Evolutionary conservation across 805 yeast species (phyloP), one percentile per base, ranked within the genome.

Genomic region (Nakazawaea wickerhamii): DNA sequence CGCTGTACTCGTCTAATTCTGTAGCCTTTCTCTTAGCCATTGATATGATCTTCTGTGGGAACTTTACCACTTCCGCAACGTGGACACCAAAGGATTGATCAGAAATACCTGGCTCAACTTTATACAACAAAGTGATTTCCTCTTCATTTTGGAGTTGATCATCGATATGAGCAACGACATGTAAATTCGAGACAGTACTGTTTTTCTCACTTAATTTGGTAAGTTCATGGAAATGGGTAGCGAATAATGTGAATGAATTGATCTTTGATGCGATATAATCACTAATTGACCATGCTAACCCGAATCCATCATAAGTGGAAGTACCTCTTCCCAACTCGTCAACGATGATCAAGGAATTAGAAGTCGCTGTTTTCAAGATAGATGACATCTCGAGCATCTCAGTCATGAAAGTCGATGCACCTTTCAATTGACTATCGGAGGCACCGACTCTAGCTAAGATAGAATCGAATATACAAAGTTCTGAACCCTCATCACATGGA

Each of bases 291-390:
- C 96, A 93, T 0, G 99, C 99, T 31, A 93, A 71, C 0, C 99
- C 99, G 67, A 93, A 93, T 0, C 99, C 99, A 62, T 93, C 99
- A 61, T 90, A 91, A 0, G 99, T 85, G 1, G 84, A 76, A 1
- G 97, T 89, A 9, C 96, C 97, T 57, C 99, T 76, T 3, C 99
- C 99, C 36, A 93, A 75, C 60, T 93, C 99, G 62, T 93, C 99
- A 48, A 93, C 83, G 18, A 93, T 79, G 39, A 93, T 79, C 44
- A 93, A 70, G 5, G 96, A 88, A 48, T 84, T 81, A 23, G 68
- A 61, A 0, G 93, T 81, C 2, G 95, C 90, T 6, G 85, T 77
- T 46, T 84, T 79, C 44, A 93, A 68, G 50, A 93, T 91, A 2
- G 91, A 78, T 0, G 96, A 82, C 40, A 96, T 87, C 55, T 93